Conservation (phyloP, 495 filamentous ascomycete genomes). For the Peziza echinospora region DNA sequence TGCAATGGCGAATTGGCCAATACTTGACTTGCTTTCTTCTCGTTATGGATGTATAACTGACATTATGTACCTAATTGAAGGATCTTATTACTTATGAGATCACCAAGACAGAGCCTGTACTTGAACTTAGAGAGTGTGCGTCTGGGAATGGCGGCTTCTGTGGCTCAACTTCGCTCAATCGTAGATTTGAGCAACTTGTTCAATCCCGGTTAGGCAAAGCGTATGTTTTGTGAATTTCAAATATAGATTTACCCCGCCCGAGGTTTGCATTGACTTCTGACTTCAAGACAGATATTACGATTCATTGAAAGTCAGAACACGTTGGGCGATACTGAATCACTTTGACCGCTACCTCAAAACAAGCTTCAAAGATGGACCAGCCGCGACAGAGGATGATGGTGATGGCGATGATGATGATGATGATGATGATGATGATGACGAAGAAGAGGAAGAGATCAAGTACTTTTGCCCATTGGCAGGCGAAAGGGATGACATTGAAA, state of each 20-base stretch:
- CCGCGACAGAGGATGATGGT: too few relatives aligned
- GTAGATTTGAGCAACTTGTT: constrained; percentile 44
- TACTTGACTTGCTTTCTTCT: too few relatives aligned
- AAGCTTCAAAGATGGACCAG: too few relatives aligned
- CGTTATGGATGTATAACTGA: too few relatives aligned
- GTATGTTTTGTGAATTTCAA: too few relatives aligned
- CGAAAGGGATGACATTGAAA: constrained; percentile 38
- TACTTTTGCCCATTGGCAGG: constrained; percentile 48
- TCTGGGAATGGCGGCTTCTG: constrained; percentile 43
- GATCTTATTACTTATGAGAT: constrained; percentile 49
- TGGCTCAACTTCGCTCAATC: constrained; percentile 46
- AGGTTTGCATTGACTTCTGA: too few relatives aligned
- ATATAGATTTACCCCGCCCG: too few relatives aligned
- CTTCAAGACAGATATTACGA: constrained; percentile 29
- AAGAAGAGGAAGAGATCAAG: too few relatives aligned
- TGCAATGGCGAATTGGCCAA: not conserved
- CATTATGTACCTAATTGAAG: too few relatives aligned
- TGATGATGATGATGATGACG: too few relatives aligned
- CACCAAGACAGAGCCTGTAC: constrained; percentile 29
- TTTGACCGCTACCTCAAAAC: constrained; percentile 44
- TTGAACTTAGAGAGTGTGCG: constrained; percentile 41
- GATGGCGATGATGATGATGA: constrained; percentile 47
- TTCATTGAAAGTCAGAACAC: constrained; percentile 33
- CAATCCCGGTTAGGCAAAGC: constrained; percentile 32
- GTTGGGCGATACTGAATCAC: constrained; percentile 45